phyloP scores from a whole-genome alignment of 495 filamentous ascomycete genomes.

The Lepidopterella palustris region DNA sequence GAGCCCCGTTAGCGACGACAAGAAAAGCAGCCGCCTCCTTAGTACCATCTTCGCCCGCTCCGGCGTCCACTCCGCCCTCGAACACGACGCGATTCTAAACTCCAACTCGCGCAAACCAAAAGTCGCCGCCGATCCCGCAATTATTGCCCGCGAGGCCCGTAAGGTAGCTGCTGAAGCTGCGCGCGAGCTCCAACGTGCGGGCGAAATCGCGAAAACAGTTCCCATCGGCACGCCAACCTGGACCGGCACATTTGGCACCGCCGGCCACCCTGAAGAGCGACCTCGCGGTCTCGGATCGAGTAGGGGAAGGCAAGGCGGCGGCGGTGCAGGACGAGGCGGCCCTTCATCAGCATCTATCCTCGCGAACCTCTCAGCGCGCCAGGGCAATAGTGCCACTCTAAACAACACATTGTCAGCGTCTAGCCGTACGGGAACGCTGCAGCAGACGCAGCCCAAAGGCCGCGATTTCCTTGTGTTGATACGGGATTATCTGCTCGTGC shows the following conservation, averaged over 20 bases:
- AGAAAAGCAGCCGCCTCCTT: conserved; percentile 63
- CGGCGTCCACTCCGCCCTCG: conserved; percentile 74
- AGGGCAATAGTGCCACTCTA: conserved; percentile 2
- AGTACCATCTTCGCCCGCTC: conserved; percentile 79
- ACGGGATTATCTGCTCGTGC: conserved; percentile 60
- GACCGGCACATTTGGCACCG: conserved; percentile 77
- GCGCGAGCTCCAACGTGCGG: conserved; percentile 62
- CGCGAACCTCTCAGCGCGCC: conserved; percentile 29
- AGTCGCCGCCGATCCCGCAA: conserved; percentile 58
- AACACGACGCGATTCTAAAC: conserved; percentile 82
- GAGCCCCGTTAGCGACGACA: conserved; percentile 12
- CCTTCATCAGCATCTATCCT: conserved; percentile 31
- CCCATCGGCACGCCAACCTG: conserved; percentile 86
- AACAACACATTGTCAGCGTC: conserved; percentile 12
- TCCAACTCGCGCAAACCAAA: conserved; percentile 47
- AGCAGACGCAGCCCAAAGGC: background rate
- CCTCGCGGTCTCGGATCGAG: conserved; percentile 31
- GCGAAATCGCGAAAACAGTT: conserved; percentile 60
- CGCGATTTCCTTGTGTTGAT: conserved; percentile 58
- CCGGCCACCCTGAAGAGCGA: conserved; percentile 49
- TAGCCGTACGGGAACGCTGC: conserved; percentile 42
- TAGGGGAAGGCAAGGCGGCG: conserved; percentile 10
- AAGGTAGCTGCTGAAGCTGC: conserved; percentile 73
- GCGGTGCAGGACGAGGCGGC: conserved; percentile 22
- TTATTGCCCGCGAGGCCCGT: conserved; percentile 75